Base-by-base conservation (phyloP, 2,329 filamentous ascomycete species). In the Fusarium albosuccineum region DNA sequence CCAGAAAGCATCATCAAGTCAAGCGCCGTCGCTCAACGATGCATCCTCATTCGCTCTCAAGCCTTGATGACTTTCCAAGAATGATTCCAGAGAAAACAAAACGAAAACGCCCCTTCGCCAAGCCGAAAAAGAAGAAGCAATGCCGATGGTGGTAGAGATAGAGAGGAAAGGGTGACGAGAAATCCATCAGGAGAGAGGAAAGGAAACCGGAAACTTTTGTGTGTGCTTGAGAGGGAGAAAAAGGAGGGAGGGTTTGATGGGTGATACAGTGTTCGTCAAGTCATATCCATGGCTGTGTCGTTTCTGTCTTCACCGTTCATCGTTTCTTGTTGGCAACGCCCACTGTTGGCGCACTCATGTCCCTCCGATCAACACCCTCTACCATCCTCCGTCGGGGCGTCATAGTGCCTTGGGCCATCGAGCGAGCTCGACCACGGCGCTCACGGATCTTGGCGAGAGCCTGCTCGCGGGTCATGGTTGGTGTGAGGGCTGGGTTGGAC, bases 371-470 rank as follows among this genome's bases (percentile, higher is more conserved):
- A 40, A 70, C 78, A 27, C 83, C 86, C 63, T 83, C 80, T 39
- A 87, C 75, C 83, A 87, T 86, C 76, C 86, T 84, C 77, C 86
- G 88, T 64, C 83, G 81, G 8, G 75, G 72, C 17, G 90, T 91
- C 62, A 85, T 81, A 6, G 87, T 85, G 3, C 87, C 88, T 53
- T 88, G 84, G 5, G 89, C 88, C 59, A 91, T 86, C 75, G 90
- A 92, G 69, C 88, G 85, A 58, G 92, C 91, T 45, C 92, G 82
- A 7, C 91, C 91, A 54, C 92, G 82, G 29, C 92, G 84, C 79
- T 92, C 89, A 54, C 89, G 85, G 68, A 95, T 94, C 75, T 90
- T 88, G 57, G 90, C 90, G 14, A 95, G 84, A 4, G 92, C 92
- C 77, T 93, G 85, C 76, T 93, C 92, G 55, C 92, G 85, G 27